Evolutionary conservation across 1,284 basidiomycete genomes (phyloP).

Genomic region (Ganoderma sinense): DNA sequence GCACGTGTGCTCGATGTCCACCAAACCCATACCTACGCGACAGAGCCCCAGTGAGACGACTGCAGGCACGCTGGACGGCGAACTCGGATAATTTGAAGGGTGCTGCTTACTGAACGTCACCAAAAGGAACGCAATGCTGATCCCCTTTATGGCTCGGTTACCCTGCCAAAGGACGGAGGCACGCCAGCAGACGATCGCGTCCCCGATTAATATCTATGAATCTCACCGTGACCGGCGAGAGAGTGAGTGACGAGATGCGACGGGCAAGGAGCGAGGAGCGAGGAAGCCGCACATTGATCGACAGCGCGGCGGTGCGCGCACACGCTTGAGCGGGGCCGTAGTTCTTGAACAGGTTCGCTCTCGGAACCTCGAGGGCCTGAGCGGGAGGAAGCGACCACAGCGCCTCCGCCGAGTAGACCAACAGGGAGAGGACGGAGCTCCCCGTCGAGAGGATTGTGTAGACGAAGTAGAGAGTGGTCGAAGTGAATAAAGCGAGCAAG

Average conservation of each 20-base stretch:
- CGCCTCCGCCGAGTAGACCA: background rate
- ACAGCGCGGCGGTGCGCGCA: background rate
- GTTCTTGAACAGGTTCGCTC: background rate
- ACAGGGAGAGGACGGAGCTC: background rate
- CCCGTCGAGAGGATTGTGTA: background rate
- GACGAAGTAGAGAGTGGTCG: background rate
- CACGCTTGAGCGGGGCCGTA: background rate
- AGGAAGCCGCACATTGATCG: background rate
- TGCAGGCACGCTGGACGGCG: background rate
- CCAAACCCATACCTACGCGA: no score
- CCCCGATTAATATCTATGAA: background rate
- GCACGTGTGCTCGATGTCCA: no score
- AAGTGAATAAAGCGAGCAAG: background rate
- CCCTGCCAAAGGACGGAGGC: background rate
- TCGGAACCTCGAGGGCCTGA: background rate
- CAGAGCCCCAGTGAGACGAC: no score
- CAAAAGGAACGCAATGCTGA: background rate
- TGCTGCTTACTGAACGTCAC: background rate
- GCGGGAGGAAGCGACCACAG: background rate
- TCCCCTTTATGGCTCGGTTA: background rate
- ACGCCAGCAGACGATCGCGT: slow-evolving; percentile 4
- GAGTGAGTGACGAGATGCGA: background rate
- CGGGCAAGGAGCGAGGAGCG: background rate
- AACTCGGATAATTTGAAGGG: no score
- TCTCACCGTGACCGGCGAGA: no score